phyloP scores from a whole-genome alignment of 306 rosid species.

The Begonia peltatifolia region DNA sequence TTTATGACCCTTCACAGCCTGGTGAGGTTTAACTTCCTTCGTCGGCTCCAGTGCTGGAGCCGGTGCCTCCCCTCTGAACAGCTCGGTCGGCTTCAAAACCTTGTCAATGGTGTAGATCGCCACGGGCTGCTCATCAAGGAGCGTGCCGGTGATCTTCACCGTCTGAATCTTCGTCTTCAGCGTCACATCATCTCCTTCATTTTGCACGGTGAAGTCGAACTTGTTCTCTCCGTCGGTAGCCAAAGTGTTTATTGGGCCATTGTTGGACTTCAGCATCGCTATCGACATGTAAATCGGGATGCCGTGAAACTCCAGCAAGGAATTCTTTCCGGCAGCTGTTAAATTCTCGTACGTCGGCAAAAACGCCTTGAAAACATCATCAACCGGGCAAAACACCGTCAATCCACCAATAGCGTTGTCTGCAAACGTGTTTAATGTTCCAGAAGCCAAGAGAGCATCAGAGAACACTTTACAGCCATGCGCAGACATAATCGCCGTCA shows the following conservation, averaged over 20 bases:
- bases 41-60: conserved; percentile 30
- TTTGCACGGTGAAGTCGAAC: conserved; percentile 66
- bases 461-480: conserved; percentile 81
- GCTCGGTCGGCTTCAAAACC: conserved; percentile 58
- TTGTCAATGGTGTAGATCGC: conserved; percentile 50
- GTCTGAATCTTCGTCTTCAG: conserved; percentile 45
- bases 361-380: conserved; percentile 63
- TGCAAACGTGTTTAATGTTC: conserved; percentile 29
- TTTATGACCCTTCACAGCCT: conserved; percentile 13
- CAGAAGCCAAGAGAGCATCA: conserved; percentile 38
- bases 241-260: conserved; percentile 55
- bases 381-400: conserved; percentile 67
- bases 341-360: conserved; percentile 67
- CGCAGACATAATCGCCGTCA: conserved; percentile 56
- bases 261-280: conserved; percentile 48
- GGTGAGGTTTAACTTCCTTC: conserved; percentile 44
- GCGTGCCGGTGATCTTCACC: conserved; percentile 59
- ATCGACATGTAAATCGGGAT: conserved; percentile 53
- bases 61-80: conserved; percentile 43
- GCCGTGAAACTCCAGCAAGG: conserved; percentile 59
- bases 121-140: conserved; percentile 62
- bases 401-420: conserved; percentile 48
- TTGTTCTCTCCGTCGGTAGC: conserved; percentile 77
- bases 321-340: conserved; percentile 33
- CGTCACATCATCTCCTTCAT: conserved; percentile 64